These are phyloP conservation scores for Ogataea hybrid DNA, from an alignment of 1,139 yeast species.

Conservation along the genomic window DNA sequence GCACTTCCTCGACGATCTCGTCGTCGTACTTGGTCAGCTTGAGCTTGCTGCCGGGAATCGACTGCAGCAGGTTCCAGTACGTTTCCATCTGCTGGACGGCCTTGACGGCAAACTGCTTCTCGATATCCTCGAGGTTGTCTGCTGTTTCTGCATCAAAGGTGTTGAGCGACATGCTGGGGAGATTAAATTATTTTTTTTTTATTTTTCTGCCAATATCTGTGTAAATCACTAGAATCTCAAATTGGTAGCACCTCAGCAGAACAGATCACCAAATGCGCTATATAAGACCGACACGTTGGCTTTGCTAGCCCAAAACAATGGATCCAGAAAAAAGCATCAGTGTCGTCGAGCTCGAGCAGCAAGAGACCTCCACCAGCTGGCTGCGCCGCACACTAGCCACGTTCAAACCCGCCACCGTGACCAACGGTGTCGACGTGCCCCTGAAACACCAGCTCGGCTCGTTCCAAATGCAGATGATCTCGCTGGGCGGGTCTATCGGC, in stretches of 20 bases:
- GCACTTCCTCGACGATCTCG: slow-evolving; percentile 68
- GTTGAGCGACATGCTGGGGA: slow-evolving; percentile 8
- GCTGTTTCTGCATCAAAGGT: slow-evolving; percentile 50
- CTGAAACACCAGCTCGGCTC: slow-evolving; percentile 26
- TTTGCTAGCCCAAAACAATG: neutral
- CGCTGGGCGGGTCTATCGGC: slow-evolving; percentile 66
- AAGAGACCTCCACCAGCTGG: slow-evolving; percentile 9
- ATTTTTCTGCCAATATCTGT: slow-evolving; percentile 5
- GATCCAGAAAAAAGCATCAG: slow-evolving; percentile 2
- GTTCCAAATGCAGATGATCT: slow-evolving; percentile 52
- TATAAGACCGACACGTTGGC: neutral
- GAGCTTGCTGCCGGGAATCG: slow-evolving; percentile 74
- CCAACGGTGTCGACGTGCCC: slow-evolving; percentile 20
- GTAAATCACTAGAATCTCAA: slow-evolving; percentile 5
- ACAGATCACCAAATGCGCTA: slow-evolving; percentile 1
- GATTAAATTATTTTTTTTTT: neutral
- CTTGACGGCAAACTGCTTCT: slow-evolving; percentile 95
- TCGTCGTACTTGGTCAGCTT: slow-evolving; percentile 80
- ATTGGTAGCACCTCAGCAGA: neutral
- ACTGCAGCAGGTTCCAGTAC: slow-evolving; percentile 79
- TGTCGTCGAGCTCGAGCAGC: neutral
- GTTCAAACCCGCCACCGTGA: slow-evolving; percentile 36
- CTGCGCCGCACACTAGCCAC: slow-evolving; percentile 30
- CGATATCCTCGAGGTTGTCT: slow-evolving; percentile 68
- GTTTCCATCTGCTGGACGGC: slow-evolving; percentile 96